These are phyloP conservation scores for Amaranthus cruentus DNA, from an alignment of 148 eudicot species.

Conservation along the genomic window DNA sequence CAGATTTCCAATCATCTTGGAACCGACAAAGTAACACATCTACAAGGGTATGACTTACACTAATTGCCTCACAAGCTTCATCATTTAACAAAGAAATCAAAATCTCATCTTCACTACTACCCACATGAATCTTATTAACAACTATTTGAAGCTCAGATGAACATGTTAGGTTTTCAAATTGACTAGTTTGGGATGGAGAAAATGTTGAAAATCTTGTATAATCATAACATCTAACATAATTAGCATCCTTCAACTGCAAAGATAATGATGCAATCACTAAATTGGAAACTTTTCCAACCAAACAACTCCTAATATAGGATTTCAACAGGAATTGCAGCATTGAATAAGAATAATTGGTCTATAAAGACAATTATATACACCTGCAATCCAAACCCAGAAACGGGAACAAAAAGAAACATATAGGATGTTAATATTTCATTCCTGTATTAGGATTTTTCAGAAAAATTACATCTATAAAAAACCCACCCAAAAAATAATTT, in stretches of 20 bases:
- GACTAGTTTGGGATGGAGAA: constrained; percentile 1
- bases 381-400: constrained; percentile 8
- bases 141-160: constrained; percentile 34
- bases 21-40: constrained; percentile 44
- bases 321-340: constrained; percentile 22
- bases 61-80: constrained; percentile 36
- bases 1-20: constrained; percentile 85
- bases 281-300: constrained; percentile 15
- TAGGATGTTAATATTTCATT: not conserved
- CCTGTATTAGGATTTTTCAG: not conserved
- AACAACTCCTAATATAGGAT: constrained; percentile 8
- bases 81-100: constrained; percentile 40
- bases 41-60: constrained; percentile 41
- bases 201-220: constrained; percentile 15
- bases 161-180: constrained; percentile 9
- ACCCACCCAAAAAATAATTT: not conserved
- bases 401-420: not conserved
- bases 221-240: constrained; percentile 4
- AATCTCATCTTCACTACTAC: constrained; percentile 37
- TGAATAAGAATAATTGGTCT: not conserved
- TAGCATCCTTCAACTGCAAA: not conserved
- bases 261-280: constrained; percentile 2
- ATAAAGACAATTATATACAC: constrained; percentile 3
- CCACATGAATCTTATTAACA: constrained; percentile 34
- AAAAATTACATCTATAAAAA: not conserved